Percentiles rank a stretch among this genome's conserved stretches.
These are phyloP conservation scores for Panicum hallii DNA, from an alignment of 202 grass and related monocot genomes.

Conservation along the genomic window DNA sequence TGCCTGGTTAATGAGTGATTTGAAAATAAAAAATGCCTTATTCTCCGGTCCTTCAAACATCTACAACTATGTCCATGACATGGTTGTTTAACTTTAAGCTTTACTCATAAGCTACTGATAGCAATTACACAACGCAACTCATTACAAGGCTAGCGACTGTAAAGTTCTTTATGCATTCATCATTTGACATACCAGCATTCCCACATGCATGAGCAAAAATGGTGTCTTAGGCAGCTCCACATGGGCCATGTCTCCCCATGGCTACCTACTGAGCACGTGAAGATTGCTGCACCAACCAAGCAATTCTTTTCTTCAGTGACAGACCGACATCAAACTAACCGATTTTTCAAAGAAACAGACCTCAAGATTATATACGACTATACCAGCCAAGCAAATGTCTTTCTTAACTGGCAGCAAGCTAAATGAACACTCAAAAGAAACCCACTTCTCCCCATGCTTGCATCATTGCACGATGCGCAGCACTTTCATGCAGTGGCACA, in stretches of 20 bases:
- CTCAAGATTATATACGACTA: slow-evolving; percentile 19
- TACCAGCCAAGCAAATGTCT: slow-evolving; percentile 27
- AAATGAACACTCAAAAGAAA: slow-evolving; percentile 29
- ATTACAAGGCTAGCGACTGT: not conserved
- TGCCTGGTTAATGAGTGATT: not conserved
- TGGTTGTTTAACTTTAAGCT: not conserved
- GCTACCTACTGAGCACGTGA: slow-evolving; percentile 27
- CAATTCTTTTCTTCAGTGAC: not conserved
- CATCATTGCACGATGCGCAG: slow-evolving; percentile 26
- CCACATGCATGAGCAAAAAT: slow-evolving; percentile 31
- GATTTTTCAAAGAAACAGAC: slow-evolving; percentile 28
- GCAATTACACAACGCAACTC: not conserved
- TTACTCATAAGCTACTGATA: not conserved
- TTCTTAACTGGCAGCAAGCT: slow-evolving; percentile 18
- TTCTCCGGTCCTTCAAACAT: not conserved
- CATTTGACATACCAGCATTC: slow-evolving; percentile 1
- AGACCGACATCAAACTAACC: slow-evolving; percentile 6
- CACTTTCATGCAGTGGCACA: slow-evolving; percentile 1
- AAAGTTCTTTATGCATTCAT: not conserved
- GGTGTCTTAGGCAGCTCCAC: slow-evolving; percentile 11
- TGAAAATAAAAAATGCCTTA: not conserved
- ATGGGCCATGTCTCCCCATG: slow-evolving; percentile 13
- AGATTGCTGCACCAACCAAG: slow-evolving; percentile 20
- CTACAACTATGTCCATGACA: not conserved
- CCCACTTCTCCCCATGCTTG: slow-evolving; percentile 39